Evolutionary conservation across 352 stramenopile species (phyloP).

Genomic region (Globisporangium radiosum): DNA sequence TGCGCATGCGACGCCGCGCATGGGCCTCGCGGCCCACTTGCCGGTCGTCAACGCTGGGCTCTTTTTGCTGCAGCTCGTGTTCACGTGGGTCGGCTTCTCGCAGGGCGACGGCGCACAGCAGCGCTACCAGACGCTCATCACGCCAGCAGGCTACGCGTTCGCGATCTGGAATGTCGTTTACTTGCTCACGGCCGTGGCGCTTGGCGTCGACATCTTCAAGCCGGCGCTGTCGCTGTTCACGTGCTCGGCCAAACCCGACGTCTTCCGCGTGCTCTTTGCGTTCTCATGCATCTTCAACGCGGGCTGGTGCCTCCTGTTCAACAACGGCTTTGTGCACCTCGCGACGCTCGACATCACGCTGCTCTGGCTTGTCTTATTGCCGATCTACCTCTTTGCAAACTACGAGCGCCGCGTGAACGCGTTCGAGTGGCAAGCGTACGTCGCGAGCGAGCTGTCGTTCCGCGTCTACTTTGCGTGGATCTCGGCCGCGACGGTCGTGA

Average conservation of each 20-base stretch:
- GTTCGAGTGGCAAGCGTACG: slow-evolving; percentile 45
- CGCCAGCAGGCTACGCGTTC: slow-evolving; percentile 45
- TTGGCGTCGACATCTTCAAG: slow-evolving; percentile 47
- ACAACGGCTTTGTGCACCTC: slow-evolving; percentile 25
- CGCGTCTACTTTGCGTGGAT: slow-evolving; percentile 64
- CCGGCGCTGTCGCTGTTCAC: slow-evolving; percentile 42
- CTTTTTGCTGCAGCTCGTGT: slow-evolving; percentile 41
- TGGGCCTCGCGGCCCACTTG: slow-evolving; percentile 16
- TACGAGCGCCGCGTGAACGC: slow-evolving; percentile 36
- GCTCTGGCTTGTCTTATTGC: slow-evolving; percentile 50
- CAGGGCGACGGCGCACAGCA: slow-evolving; percentile 20
- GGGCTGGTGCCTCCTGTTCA: slow-evolving; percentile 49
- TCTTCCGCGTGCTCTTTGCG: slow-evolving; percentile 49
- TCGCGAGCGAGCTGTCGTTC: slow-evolving; percentile 56
- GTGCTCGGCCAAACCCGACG: slow-evolving; percentile 29
- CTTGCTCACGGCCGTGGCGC: slow-evolving; percentile 45
- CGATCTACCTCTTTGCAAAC: slow-evolving; percentile 62
- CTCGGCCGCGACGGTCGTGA: slow-evolving; percentile 40
- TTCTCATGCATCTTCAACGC: slow-evolving; percentile 42
- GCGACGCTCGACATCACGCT: slow-evolving; percentile 42
- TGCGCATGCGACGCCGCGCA: not conserved
- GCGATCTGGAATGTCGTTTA: slow-evolving; percentile 69
- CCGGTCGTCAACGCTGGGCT: slow-evolving; percentile 47
- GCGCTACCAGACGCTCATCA: slow-evolving; percentile 44
- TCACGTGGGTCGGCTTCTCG: slow-evolving; percentile 33